phyloP scores from a whole-genome alignment of 139 green algal species.

The Diplosphaera chodatii region DNA sequence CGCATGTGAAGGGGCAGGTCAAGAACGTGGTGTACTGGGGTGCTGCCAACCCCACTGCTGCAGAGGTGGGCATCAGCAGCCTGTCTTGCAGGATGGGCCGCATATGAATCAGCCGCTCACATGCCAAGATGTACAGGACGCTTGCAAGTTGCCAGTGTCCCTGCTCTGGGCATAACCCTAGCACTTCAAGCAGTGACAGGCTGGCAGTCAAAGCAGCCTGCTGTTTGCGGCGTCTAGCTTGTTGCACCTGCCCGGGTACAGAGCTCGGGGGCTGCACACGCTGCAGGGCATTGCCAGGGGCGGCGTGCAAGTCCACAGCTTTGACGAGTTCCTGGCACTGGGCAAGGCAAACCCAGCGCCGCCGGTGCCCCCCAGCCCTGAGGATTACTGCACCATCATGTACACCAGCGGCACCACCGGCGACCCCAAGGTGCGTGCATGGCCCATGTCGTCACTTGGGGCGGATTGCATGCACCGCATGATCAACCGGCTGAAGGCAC shows the following conservation, averaged over 20 bases:
- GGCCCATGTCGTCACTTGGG: not conserved
- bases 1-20: slow-evolving; percentile 38
- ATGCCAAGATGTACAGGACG: no score
- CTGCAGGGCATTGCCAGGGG: slow-evolving; percentile 30
- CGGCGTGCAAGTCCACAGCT: slow-evolving; percentile 39
- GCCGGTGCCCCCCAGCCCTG: slow-evolving; percentile 46
- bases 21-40: slow-evolving; percentile 82
- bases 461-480: no score
- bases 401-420: slow-evolving; percentile 90
- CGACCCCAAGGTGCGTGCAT: slow-evolving; percentile 50
- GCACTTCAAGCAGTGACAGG: no score
- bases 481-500: no score
- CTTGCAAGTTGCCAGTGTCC: no score
- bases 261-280: no score
- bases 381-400: slow-evolving; percentile 93
- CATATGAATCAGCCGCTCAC: no score
- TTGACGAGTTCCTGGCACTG: slow-evolving; percentile 50
- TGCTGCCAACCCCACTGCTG: not conserved
- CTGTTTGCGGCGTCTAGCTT: no score
- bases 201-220: no score
- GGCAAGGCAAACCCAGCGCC: slow-evolving; percentile 37
- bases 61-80: slow-evolving; percentile 4
- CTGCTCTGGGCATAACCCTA: no score
- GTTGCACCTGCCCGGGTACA: no score
- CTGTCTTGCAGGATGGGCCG: no score